Evolutionary conservation across 2,329 filamentous ascomycete genomes (phyloP).

Genomic region (Penicillium sp.): DNA sequence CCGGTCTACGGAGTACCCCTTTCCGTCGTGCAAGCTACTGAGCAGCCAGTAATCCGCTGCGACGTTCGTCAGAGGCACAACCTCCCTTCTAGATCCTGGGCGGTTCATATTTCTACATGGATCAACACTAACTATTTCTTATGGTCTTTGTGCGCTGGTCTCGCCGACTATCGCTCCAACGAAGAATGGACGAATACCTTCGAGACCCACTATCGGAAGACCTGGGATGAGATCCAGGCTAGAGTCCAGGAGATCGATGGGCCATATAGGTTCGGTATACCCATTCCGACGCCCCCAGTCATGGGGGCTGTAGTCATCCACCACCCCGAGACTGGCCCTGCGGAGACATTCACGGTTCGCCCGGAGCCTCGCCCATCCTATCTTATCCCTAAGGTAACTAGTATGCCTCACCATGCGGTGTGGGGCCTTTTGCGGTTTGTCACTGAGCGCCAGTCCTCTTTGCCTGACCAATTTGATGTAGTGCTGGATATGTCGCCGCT

Average conservation of each 20-base stretch:
- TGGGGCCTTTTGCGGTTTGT: not conserved
- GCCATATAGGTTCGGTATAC: not conserved
- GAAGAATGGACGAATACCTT: not conserved
- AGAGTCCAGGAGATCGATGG: not conserved
- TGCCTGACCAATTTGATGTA: not conserved
- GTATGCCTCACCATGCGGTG: not conserved
- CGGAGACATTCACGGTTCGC: not conserved
- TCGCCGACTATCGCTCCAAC: not conserved
- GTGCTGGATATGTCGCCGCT: not conserved
- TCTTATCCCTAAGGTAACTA: not conserved
- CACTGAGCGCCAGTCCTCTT: not conserved
- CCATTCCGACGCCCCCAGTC: not conserved
- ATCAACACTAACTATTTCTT: conserved; percentile 8
- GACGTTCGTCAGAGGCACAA: not conserved
- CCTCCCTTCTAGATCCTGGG: not conserved
- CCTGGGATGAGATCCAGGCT: not conserved
- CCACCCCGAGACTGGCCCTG: not conserved
- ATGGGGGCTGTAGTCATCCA: not conserved
- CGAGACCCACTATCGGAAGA: not conserved
- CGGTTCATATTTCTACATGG: not conserved
- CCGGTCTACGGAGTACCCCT: not conserved
- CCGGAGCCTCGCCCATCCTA: not conserved
- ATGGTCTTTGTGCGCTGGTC: not conserved
- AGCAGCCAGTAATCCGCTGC: not conserved
- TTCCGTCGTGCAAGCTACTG: not conserved